These are phyloP conservation scores for Phialophora expanda DNA, from an alignment of 2,329 filamentous ascomycete species.

Conservation along the genomic window DNA sequence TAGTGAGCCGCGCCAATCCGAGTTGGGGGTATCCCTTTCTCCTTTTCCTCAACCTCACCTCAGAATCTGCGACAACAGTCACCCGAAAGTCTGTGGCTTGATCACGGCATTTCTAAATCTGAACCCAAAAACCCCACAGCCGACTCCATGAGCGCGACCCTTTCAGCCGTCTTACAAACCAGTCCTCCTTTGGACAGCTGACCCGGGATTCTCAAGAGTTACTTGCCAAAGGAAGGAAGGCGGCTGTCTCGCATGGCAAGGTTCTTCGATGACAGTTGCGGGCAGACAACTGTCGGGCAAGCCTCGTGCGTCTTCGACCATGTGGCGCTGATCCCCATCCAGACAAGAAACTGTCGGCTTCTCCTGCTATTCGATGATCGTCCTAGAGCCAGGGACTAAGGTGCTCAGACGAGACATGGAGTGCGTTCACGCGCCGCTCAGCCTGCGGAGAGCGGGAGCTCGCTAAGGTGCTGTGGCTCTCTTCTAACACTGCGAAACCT, in stretches of 20 bases:
- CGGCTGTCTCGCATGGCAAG: not conserved
- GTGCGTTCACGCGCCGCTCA: not conserved
- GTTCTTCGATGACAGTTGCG: slow-evolving; percentile 1
- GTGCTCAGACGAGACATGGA: not conserved
- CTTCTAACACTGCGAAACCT: slow-evolving; percentile 2
- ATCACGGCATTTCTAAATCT: slow-evolving; percentile 1
- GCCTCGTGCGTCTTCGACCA: slow-evolving; percentile 18
- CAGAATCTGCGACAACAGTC: slow-evolving; percentile 2
- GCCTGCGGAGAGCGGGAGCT: slow-evolving; percentile 12
- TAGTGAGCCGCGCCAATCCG: slow-evolving; percentile 9
- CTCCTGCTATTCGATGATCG: slow-evolving; percentile 3
- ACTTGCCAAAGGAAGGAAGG: slow-evolving; percentile 8
- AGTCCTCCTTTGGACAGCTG: slow-evolving; percentile 3
- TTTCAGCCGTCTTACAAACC: not conserved
- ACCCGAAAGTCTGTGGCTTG: slow-evolving; percentile 12
- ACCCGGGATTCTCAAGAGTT: not conserved
- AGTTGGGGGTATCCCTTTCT: slow-evolving; percentile 11
- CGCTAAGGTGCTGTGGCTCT: slow-evolving; percentile 11
- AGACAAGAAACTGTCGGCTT: not conserved
- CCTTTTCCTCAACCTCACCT: slow-evolving; percentile 21
- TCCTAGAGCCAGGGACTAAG: not conserved
- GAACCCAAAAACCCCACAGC: not conserved
- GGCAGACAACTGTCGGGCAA: not conserved
- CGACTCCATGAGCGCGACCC: not conserved
- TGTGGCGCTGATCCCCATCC: slow-evolving; percentile 20